A percentile compares a stretch with the other conserved stretches of the same genome.
phyloP scores from a whole-genome alignment of 139 green algal genomes.

The Chlorella sp. region DNA sequence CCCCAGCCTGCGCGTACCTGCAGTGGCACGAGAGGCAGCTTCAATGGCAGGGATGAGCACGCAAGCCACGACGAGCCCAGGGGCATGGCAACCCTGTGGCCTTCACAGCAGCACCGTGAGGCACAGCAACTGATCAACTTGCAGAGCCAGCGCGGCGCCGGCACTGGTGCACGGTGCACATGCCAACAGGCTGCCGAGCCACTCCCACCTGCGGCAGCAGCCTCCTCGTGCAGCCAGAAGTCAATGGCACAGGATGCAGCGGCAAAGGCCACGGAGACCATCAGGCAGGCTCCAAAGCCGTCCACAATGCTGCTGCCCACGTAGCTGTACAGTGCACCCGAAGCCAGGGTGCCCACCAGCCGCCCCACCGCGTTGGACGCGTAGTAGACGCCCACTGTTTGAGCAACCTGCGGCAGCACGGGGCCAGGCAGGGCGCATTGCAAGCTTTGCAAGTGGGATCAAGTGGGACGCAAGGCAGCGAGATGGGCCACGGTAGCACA shows the following conservation, averaged over 20 bases:
- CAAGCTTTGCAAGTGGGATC: no score
- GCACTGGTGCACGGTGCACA: no score
- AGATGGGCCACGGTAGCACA: no score
- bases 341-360: constrained; percentile 80
- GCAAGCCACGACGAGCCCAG: no score
- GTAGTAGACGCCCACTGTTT: constrained; percentile 92
- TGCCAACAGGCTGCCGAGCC: background rate
- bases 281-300: constrained; percentile 86
- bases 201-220: background rate
- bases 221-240: constrained; percentile 55
- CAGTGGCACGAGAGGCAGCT: background rate
- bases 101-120: background rate
- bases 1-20: background rate
- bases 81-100: background rate
- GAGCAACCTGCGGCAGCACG: constrained; percentile 59
- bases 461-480: no score
- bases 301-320: constrained; percentile 57
- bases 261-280: constrained; percentile 69
- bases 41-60: no score
- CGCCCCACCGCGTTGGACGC: constrained; percentile 84
- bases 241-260: constrained; percentile 49
- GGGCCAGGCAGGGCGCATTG: background rate
- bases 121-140: no score
- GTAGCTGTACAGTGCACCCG: constrained; percentile 79
- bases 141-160: background rate